Percentiles rank a stretch among this genome's conserved stretches.
phyloP scores from a whole-genome alignment of 169 alveolate species.

The Plasmodium malariae region DNA sequence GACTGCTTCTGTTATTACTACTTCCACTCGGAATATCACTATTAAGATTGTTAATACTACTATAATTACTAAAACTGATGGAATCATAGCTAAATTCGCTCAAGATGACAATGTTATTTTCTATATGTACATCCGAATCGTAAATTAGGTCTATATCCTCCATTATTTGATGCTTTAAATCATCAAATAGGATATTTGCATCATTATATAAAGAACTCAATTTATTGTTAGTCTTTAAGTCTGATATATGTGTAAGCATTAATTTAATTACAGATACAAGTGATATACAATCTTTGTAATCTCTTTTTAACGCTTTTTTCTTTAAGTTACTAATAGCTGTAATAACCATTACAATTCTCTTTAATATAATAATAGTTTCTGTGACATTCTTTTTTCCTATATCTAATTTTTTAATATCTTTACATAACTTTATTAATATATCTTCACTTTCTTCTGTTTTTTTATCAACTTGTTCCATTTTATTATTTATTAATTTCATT shows the following conservation, averaged over 20 bases:
- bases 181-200: conserved; percentile 25
- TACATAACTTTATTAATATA: conserved; percentile 41
- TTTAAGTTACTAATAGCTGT: conserved; percentile 66
- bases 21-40: not conserved
- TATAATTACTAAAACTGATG: not conserved
- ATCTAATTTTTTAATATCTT: conserved; percentile 69
- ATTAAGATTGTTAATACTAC: not conserved
- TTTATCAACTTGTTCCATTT: conserved; percentile 51
- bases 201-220: conserved; percentile 22
- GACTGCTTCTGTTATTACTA: not conserved
- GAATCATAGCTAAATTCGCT: not conserved
- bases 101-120: conserved; percentile 20
- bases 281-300: conserved; percentile 45
- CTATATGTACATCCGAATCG: conserved; percentile 67
- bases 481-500: conserved; percentile 42
- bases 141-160: conserved; percentile 68
- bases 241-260: conserved; percentile 40
- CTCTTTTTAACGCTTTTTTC: conserved; percentile 68
- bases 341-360: conserved; percentile 63
- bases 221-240: conserved; percentile 20
- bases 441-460: conserved; percentile 61
- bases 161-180: conserved; percentile 50
- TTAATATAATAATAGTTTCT: conserved; percentile 52
- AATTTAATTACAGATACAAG: conserved; percentile 35
- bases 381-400: conserved; percentile 75